Evolutionary conservation across 768 basidiomycete genomes (phyloP).

Genomic region (Leccinum subgranulosum): DNA sequence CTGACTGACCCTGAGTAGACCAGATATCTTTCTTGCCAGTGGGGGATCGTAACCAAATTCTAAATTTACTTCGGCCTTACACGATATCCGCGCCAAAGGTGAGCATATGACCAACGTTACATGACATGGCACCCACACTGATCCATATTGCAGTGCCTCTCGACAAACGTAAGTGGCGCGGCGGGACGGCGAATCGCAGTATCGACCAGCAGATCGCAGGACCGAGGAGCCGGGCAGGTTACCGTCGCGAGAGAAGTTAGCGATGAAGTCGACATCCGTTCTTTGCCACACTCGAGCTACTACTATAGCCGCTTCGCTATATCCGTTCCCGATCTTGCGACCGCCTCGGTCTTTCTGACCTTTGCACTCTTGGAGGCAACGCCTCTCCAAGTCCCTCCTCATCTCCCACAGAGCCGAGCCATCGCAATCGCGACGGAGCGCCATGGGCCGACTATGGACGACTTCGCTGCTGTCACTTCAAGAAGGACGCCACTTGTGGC

Average conservation of each 20-base stretch:
- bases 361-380: constrained; percentile 50
- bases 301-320: constrained; percentile 20
- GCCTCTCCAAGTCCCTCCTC: constrained; percentile 43
- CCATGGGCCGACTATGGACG: constrained; percentile 52
- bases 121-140: constrained; percentile 10
- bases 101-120: constrained; percentile 18
- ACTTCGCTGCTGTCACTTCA: constrained; percentile 41
- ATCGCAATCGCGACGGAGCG: constrained; percentile 43
- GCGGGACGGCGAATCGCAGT: constrained; percentile 11
- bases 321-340: constrained; percentile 36
- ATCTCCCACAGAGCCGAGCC: constrained; percentile 49
- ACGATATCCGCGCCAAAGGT: constrained; percentile 28
- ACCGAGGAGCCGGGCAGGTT: constrained; percentile 16
- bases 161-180: constrained; percentile 27
- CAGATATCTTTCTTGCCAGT: constrained; percentile 37
- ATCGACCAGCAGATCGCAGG: constrained; percentile 22
- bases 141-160: constrained; percentile 23
- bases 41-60: constrained; percentile 40
- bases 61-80: constrained; percentile 41
- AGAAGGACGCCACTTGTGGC: constrained; percentile 50
- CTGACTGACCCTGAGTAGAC: constrained; percentile 31
- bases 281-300: constrained; percentile 15
- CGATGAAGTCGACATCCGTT: constrained; percentile 8
- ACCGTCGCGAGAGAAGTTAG: constrained; percentile 5
- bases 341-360: constrained; percentile 49